These are phyloP conservation scores for Pyrenula aspistea DNA, from an alignment of 495 filamentous ascomycete genomes.

Conservation along the genomic window DNA sequence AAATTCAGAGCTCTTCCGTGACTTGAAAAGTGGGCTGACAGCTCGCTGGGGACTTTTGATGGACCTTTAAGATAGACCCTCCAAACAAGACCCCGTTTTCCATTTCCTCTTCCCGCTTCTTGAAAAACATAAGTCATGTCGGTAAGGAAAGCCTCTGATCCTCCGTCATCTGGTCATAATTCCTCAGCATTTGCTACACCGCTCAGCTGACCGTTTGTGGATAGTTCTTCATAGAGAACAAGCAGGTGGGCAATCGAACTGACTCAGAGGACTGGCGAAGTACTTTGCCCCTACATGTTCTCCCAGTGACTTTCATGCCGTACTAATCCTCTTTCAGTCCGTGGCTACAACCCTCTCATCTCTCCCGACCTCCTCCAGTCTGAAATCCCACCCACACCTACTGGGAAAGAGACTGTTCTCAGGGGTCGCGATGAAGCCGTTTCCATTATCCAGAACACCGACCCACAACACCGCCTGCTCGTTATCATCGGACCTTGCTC, in stretches of 20 bases:
- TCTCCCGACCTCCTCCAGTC: slow-evolving; percentile 91
- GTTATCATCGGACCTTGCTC: slow-evolving; percentile 95
- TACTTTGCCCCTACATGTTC: slow-evolving; percentile 27
- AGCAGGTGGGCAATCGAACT: slow-evolving; percentile 69
- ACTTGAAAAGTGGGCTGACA: too few species aligned
- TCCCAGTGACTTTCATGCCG: neutral
- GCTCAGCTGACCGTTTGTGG: too few species aligned
- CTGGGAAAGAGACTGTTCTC: slow-evolving; percentile 70
- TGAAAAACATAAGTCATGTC: too few species aligned
- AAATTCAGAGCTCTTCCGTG: too few species aligned
- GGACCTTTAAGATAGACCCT: too few species aligned
- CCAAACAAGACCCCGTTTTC: too few species aligned
- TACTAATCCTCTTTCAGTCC: slow-evolving; percentile 39
- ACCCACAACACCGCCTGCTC: slow-evolving; percentile 64
- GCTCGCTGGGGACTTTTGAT: too few species aligned
- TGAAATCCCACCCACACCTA: slow-evolving; percentile 72
- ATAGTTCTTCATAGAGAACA: slow-evolving; percentile 82
- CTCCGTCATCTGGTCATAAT: too few species aligned
- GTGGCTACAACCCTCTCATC: slow-evolving; percentile 85
- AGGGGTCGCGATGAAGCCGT: slow-evolving; percentile 71
- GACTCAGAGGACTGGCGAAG: slow-evolving; percentile 87
- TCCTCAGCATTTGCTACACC: too few species aligned
- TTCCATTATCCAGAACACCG: slow-evolving; percentile 66
- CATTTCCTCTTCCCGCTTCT: too few species aligned
- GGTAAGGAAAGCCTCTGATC: too few species aligned